Percentiles rank a stretch among this genome's conserved stretches.
phyloP scores from a whole-genome alignment of 805 yeast genomes.

The Candida succiphila region DNA sequence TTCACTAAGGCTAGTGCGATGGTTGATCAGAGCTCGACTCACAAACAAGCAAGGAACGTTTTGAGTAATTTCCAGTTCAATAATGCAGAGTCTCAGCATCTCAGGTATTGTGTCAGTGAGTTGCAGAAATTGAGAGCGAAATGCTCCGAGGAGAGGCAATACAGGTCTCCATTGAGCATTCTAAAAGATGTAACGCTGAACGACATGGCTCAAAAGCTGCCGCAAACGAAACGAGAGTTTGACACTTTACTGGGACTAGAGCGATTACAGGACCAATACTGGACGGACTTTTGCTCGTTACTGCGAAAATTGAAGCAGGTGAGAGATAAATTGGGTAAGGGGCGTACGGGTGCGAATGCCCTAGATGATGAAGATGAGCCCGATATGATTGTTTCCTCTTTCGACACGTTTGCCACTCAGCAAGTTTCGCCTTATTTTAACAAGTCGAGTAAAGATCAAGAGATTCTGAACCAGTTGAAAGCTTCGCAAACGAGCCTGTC shows the following conservation, averaged over 20 bases:
- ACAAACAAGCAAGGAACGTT: neutral
- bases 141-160: slow-evolving; percentile 30
- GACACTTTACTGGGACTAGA: slow-evolving; percentile 26
- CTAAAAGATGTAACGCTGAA: slow-evolving; percentile 31
- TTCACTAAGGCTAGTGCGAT: slow-evolving; percentile 1
- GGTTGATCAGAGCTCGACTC: neutral
- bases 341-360: neutral
- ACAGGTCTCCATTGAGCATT: slow-evolving; percentile 22
- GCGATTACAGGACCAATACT: slow-evolving; percentile 18
- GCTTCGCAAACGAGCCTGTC: neutral
- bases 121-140: slow-evolving; percentile 32
- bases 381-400: slow-evolving; percentile 11
- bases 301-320: slow-evolving; percentile 14
- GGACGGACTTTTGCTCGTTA: slow-evolving; percentile 11
- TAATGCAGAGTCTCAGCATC: slow-evolving; percentile 15
- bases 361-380: slow-evolving; percentile 4
- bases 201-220: slow-evolving; percentile 47
- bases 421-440: slow-evolving; percentile 6
- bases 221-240: slow-evolving; percentile 39
- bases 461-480: slow-evolving; percentile 7
- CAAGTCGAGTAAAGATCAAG: slow-evolving; percentile 2
- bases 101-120: slow-evolving; percentile 18
- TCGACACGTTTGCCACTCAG: slow-evolving; percentile 1
- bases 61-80: slow-evolving; percentile 4
- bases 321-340: slow-evolving; percentile 2